Evolutionary conservation across 495 filamentous ascomycete species (phyloP).

Genomic region (Tuber microsphaerosporum): DNA sequence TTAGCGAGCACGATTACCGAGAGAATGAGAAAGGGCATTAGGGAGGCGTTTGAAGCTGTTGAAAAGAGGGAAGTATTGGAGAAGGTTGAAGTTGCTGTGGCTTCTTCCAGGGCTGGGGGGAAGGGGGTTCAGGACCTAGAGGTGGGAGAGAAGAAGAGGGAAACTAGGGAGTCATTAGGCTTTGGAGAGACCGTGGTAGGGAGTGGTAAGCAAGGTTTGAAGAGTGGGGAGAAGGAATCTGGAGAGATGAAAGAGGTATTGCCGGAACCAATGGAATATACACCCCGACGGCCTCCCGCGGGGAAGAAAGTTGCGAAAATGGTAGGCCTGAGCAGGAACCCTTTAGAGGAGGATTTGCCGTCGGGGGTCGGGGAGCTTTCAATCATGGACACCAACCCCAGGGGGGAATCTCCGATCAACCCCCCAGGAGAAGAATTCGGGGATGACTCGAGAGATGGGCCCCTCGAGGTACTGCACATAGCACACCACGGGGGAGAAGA

Average conservation of each 20-base stretch:
- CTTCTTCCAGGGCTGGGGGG: neutral
- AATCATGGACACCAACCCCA: neutral
- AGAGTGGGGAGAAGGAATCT: neutral
- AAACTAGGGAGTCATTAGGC: neutral
- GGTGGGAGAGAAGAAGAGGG: neutral
- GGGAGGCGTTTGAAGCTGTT: slow-evolving; percentile 22
- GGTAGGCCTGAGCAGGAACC: neutral
- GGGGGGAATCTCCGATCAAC: slow-evolving; percentile 45
- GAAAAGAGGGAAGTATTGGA: neutral
- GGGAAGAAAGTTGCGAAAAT: neutral
- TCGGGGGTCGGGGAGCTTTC: neutral
- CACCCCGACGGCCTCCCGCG: neutral
- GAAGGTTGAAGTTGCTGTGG: too few species aligned
- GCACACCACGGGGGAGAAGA: neutral
- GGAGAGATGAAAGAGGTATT: neutral
- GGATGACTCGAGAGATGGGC: neutral
- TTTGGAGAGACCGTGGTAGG: neutral
- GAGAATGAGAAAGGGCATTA: slow-evolving; percentile 48
- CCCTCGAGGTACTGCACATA: neutral
- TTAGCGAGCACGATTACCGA: slow-evolving; percentile 48
- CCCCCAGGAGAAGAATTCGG: slow-evolving; percentile 20
- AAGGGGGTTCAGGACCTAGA: neutral
- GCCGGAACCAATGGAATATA: neutral
- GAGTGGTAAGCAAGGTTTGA: neutral
- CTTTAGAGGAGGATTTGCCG: neutral